Conservation (phyloP, 768 basidiomycete genomes). For the Calocera cornea region DNA sequence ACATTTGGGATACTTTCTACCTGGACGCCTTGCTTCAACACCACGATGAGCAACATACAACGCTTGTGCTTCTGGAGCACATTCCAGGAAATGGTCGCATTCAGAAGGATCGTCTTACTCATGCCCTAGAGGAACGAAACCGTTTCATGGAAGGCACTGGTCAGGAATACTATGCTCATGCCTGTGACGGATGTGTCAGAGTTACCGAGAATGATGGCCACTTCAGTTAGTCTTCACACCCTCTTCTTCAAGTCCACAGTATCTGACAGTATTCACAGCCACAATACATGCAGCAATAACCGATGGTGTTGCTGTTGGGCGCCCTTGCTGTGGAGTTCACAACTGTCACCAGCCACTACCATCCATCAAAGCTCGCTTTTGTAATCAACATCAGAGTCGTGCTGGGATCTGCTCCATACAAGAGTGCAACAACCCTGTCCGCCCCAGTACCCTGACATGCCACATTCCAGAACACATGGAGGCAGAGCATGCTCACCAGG, state of each 20-base stretch:
- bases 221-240: background rate
- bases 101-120: background rate
- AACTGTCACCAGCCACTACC: constrained; percentile 20
- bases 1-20: constrained; percentile 10
- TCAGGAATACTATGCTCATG: constrained; percentile 5
- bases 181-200: constrained; percentile 1
- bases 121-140: background rate
- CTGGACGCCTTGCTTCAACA: background rate
- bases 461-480: constrained; percentile 15
- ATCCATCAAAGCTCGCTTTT: constrained; percentile 12
- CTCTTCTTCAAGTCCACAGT: background rate
- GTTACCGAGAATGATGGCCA: background rate
- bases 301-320: constrained; percentile 26
- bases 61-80: background rate
- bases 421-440: constrained; percentile 6
- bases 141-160: constrained; percentile 3
- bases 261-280: background rate
- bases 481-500: constrained; percentile 5
- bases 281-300: constrained; percentile 15
- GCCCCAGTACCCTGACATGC: constrained; percentile 18
- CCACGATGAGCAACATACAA: background rate
- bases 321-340: constrained; percentile 24
- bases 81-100: background rate
- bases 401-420: background rate
- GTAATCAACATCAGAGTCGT: background rate